Conservation (phyloP, 2,329 filamentous ascomycete species). For the Aspergillus floridensis region DNA sequence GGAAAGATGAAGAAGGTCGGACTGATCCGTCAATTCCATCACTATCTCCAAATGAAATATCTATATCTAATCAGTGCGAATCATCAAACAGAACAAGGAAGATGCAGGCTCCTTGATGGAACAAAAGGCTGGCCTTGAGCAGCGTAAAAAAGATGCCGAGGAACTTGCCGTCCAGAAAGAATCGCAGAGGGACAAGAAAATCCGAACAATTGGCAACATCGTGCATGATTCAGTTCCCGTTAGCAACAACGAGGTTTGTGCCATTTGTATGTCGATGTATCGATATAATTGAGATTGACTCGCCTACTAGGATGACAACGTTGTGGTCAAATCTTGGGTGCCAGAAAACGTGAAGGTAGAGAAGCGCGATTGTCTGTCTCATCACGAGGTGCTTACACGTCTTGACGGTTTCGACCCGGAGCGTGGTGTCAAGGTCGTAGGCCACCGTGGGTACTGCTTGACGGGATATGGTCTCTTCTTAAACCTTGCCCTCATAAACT, state of each 20-base stretch:
- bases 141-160: conserved; percentile 76
- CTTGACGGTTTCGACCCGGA: conserved; percentile 91
- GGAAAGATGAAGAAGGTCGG: conserved; percentile 81
- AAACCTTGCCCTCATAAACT: conserved; percentile 92
- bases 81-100: conserved; percentile 67
- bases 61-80: conserved; percentile 8
- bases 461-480: conserved; percentile 86
- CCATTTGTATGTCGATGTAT: not conserved
- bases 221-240: conserved; percentile 86
- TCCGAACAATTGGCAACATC: conserved; percentile 82
- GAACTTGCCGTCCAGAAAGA: conserved; percentile 75
- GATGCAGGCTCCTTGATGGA: conserved; percentile 75
- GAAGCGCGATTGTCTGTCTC: conserved; percentile 77
- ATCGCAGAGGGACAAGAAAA: conserved; percentile 68
- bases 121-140: conserved; percentile 73
- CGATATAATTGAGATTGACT: not conserved
- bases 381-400: conserved; percentile 88
- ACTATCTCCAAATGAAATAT: not conserved
- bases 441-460: conserved; percentile 91
- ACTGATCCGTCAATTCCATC: conserved; percentile 7
- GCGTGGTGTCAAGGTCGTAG: conserved; percentile 88
- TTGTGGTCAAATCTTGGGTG: conserved; percentile 71
- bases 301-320: conserved; percentile 68
- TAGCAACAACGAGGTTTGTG: conserved; percentile 70
- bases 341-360: conserved; percentile 71